Conservation (phyloP, 495 filamentous ascomycete species). For the Aspergillus bridgeri region DNA sequence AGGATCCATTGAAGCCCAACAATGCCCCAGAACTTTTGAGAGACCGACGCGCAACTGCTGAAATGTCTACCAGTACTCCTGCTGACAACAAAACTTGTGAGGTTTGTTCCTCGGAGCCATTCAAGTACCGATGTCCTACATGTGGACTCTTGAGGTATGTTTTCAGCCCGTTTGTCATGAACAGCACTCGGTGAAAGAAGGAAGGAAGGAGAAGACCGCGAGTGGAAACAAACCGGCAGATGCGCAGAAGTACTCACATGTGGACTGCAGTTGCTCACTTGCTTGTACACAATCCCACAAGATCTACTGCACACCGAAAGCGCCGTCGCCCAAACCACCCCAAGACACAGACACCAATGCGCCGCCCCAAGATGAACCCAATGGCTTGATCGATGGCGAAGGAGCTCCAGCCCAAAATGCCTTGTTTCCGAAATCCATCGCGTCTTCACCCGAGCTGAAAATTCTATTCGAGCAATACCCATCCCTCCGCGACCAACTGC, state of each 20-base stretch:
- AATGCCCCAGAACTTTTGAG: conserved; percentile 10
- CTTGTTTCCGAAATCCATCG: conserved; percentile 18
- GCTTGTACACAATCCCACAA: conserved; percentile 65
- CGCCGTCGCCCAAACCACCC: conserved; percentile 16
- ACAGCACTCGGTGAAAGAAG: neutral
- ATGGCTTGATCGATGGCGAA: conserved; percentile 8
- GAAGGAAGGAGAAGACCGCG: neutral
- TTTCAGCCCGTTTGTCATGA: neutral
- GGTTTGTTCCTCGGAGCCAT: conserved; percentile 54
- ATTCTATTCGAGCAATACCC: conserved; percentile 52
- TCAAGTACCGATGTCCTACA: conserved; percentile 64
- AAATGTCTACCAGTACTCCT: neutral
- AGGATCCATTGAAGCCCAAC: neutral
- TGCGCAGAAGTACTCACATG: neutral
- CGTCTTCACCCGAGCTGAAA: conserved; percentile 43
- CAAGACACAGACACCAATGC: conserved; percentile 35
- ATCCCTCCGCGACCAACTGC: conserved; percentile 45
- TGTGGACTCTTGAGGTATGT: conserved; percentile 62
- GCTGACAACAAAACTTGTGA: conserved; percentile 38
- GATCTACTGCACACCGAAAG: conserved; percentile 44
- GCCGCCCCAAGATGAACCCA: conserved; percentile 12
- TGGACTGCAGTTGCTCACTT: conserved; percentile 60
- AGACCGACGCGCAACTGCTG: conserved; percentile 4
- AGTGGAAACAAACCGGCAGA: neutral
- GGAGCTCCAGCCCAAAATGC: conserved; percentile 14